Percentiles rank a stretch among this genome's conserved stretches.
These are phyloP conservation scores for Penicillium occitanis DNA, from an alignment of 2,329 filamentous ascomycete species.

Conservation along the genomic window DNA sequence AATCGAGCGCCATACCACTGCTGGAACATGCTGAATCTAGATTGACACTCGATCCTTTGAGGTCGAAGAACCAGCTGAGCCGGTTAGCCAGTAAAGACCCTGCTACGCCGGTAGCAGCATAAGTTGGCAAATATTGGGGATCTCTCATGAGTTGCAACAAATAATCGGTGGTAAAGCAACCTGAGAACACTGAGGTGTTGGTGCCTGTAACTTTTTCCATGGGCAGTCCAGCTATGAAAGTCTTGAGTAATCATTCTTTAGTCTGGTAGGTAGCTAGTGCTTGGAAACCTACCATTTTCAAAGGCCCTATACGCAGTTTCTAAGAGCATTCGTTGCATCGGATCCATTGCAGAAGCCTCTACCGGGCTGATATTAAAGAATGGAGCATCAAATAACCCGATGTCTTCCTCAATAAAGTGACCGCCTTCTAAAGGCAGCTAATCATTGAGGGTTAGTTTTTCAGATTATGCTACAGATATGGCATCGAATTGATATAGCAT, in stretches of 20 bases:
- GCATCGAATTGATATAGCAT: background rate
- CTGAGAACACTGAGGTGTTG: slow-evolving; percentile 27
- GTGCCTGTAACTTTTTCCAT: slow-evolving; percentile 25
- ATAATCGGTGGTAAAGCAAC: slow-evolving; percentile 23
- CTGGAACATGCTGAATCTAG: slow-evolving; percentile 34
- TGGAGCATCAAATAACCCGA: slow-evolving; percentile 29
- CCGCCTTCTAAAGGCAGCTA: background rate
- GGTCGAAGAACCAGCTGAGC: slow-evolving; percentile 33
- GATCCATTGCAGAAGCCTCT: slow-evolving; percentile 27
- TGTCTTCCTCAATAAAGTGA: slow-evolving; percentile 23
- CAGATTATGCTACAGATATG: background rate
- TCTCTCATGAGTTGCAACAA: slow-evolving; percentile 25
- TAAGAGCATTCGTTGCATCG: slow-evolving; percentile 27
- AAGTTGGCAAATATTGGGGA: slow-evolving; percentile 25
- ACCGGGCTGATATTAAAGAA: slow-evolving; percentile 32
- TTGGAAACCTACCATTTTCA: slow-evolving; percentile 23
- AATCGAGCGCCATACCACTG: slow-evolving; percentile 29
- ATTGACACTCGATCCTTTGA: slow-evolving; percentile 30
- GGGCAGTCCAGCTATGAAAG: slow-evolving; percentile 24
- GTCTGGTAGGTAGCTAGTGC: background rate
- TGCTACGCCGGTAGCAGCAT: slow-evolving; percentile 24
- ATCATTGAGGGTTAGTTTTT: background rate
- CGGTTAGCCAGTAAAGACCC: slow-evolving; percentile 30
- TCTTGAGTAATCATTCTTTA: background rate
- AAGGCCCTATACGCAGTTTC: slow-evolving; percentile 27